These are phyloP conservation scores for Massariosphaeria phaeospora DNA, from an alignment of 495 filamentous ascomycete species.

Conservation along the genomic window DNA sequence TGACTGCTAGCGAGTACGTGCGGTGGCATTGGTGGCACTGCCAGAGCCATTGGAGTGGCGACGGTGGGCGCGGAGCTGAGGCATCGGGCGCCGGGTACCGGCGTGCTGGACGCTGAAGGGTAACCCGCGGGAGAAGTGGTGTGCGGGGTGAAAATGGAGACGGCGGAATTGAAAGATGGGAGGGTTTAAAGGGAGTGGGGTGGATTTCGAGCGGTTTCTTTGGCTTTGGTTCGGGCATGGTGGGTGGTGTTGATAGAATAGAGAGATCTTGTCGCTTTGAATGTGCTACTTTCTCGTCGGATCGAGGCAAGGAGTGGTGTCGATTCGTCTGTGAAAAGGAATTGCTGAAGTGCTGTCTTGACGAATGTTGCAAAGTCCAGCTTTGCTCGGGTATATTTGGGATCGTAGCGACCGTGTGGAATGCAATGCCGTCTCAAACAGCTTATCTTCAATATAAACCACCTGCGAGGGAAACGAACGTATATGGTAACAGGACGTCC, in stretches of 20 bases:
- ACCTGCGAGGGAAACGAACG: background rate
- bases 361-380: background rate
- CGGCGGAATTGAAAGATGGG: constrained; percentile 36
- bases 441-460: background rate
- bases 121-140: constrained; percentile 4
- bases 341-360: background rate
- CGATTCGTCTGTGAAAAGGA: too few relatives aligned
- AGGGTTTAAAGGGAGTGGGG: constrained; percentile 36
- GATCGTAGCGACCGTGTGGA: background rate
- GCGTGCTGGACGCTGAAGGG: background rate
- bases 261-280: background rate
- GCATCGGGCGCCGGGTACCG: constrained; percentile 6
- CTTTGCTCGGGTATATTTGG: background rate
- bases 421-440: background rate
- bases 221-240: background rate
- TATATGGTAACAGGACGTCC: background rate
- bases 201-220: constrained; percentile 13
- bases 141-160: constrained; percentile 39
- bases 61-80: constrained; percentile 7
- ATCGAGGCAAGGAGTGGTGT: background rate
- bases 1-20: constrained; percentile 42
- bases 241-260: background rate
- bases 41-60: constrained; percentile 46
- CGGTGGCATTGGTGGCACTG: constrained; percentile 45
- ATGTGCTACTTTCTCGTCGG: too few relatives aligned